These are phyloP conservation scores for Penicillium malachiteum DNA, from an alignment of 495 filamentous ascomycete genomes.

Conservation along the genomic window DNA sequence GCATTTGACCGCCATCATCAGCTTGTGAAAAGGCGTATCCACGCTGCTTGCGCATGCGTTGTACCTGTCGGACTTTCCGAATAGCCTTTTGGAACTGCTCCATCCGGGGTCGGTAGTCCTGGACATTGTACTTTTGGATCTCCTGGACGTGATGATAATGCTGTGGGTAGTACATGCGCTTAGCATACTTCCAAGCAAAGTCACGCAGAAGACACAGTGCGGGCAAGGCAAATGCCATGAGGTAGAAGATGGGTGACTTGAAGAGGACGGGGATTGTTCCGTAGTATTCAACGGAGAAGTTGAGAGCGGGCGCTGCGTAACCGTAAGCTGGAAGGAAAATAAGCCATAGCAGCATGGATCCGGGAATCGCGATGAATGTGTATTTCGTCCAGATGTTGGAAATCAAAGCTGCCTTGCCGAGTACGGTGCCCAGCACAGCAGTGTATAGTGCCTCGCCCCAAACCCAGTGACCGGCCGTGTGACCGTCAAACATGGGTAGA, in stretches of 20 bases:
- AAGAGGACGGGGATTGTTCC: conserved; percentile 82
- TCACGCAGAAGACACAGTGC: conserved; percentile 84
- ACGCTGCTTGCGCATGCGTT: conserved; percentile 98
- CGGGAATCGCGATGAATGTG: conserved; percentile 91
- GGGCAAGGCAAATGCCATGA: conserved; percentile 78
- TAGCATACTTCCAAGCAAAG: conserved; percentile 80
- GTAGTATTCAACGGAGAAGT: conserved; percentile 80
- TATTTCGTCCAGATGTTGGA: conserved; percentile 99
- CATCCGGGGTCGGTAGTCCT: conserved; percentile 98
- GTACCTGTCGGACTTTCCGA: conserved; percentile 95
- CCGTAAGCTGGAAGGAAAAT: conserved; percentile 86
- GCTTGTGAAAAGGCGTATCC: conserved; percentile 98
- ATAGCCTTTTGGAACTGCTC: conserved; percentile 99
- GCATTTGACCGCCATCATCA: conserved; percentile 78
- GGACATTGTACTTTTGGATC: conserved; percentile 99
- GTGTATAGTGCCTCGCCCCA: conserved; percentile 95
- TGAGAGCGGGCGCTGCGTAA: conserved; percentile 82
- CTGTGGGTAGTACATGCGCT: conserved; percentile 95
- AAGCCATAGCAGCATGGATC: conserved; percentile 88
- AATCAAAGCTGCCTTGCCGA: conserved; percentile 92
- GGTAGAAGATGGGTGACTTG: conserved; percentile 81
- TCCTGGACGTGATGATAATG: conserved; percentile 98
- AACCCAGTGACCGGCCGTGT: conserved; percentile 89
- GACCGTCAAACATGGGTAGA: conserved; percentile 70
- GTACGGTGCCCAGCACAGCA: conserved; percentile 83